These are phyloP conservation scores for Termitomyces sp. DNA, from an alignment of 768 basidiomycete genomes.

Conservation along the genomic window DNA sequence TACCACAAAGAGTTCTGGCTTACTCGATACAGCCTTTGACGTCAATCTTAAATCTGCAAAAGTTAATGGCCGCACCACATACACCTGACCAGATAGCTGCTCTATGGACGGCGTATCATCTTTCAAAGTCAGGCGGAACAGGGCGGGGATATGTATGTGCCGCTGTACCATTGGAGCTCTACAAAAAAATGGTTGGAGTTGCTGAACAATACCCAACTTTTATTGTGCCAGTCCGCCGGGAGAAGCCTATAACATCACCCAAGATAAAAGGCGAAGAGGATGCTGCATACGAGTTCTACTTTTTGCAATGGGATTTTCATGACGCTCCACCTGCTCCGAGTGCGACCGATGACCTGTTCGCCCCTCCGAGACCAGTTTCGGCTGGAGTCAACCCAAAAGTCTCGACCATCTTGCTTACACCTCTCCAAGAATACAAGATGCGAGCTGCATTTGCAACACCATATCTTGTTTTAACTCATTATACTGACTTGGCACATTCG, in stretches of 20 bases:
- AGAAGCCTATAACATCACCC: conserved; percentile 17
- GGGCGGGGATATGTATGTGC: conserved; percentile 86
- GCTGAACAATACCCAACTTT: conserved; percentile 72
- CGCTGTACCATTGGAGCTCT: conserved; percentile 64
- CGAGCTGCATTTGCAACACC: conserved; percentile 84
- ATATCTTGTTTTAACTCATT: conserved; percentile 84
- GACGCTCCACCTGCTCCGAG: conserved; percentile 57
- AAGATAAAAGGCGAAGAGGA: conserved; percentile 24
- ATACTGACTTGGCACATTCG: conserved; percentile 78
- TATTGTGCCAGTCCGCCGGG: conserved; percentile 73
- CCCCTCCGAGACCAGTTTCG: conserved; percentile 20
- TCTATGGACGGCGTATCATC: conserved; percentile 89
- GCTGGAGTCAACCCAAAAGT: conserved; percentile 36
- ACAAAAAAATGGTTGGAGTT: conserved; percentile 59
- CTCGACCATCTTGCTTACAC: conserved; percentile 87
- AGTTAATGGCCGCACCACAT: conserved; percentile 61
- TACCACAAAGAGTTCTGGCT: neutral
- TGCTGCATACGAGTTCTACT: conserved; percentile 72
- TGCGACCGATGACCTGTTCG: conserved; percentile 39
- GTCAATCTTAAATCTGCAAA: conserved; percentile 72
- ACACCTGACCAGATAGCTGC: conserved; percentile 68
- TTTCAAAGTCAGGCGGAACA: conserved; percentile 71
- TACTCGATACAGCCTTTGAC: conserved; percentile 59
- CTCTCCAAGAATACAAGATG: conserved; percentile 89
- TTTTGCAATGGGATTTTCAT: conserved; percentile 88